A percentile compares a stretch with the other conserved stretches of the same genome.
phyloP scores from a whole-genome alignment of 768 basidiomycete species.

The Tricholoma flavovirens region DNA sequence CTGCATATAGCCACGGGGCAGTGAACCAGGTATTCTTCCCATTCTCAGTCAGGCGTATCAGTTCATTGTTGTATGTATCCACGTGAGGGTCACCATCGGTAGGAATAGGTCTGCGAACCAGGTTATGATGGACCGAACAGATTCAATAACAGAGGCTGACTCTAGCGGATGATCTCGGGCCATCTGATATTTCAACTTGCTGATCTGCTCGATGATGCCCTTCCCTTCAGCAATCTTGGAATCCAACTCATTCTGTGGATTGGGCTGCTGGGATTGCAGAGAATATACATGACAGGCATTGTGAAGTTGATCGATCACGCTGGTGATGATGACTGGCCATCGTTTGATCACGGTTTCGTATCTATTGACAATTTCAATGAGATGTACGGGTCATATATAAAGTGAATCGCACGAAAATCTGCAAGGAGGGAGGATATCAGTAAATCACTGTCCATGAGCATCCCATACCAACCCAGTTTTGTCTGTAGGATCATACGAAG shows the following conservation, averaged over 20 bases:
- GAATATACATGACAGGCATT: slow-evolving; percentile 61
- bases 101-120: slow-evolving; percentile 51
- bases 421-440: slow-evolving; percentile 3
- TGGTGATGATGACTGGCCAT: slow-evolving; percentile 83
- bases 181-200: slow-evolving; percentile 86
- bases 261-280: slow-evolving; percentile 26
- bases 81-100: slow-evolving; percentile 70
- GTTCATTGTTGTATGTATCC: slow-evolving; percentile 71
- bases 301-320: slow-evolving; percentile 71
- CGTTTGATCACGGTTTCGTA: slow-evolving; percentile 75
- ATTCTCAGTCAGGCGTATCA: slow-evolving; percentile 42
- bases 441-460: background rate
- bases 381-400: background rate
- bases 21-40: slow-evolving; percentile 78
- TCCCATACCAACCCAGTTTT: slow-evolving; percentile 43
- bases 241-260: slow-evolving; percentile 18
- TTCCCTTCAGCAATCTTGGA: slow-evolving; percentile 69
- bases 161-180: slow-evolving; percentile 63
- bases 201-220: slow-evolving; percentile 64
- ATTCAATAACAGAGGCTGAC: slow-evolving; percentile 35
- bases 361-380: slow-evolving; percentile 28
- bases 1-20: slow-evolving; percentile 94
- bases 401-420: slow-evolving; percentile 58
- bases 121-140: background rate
- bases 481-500: slow-evolving; percentile 74